Conservation (phyloP, 768 basidiomycete species). For the Termitomyces sp. region DNA sequence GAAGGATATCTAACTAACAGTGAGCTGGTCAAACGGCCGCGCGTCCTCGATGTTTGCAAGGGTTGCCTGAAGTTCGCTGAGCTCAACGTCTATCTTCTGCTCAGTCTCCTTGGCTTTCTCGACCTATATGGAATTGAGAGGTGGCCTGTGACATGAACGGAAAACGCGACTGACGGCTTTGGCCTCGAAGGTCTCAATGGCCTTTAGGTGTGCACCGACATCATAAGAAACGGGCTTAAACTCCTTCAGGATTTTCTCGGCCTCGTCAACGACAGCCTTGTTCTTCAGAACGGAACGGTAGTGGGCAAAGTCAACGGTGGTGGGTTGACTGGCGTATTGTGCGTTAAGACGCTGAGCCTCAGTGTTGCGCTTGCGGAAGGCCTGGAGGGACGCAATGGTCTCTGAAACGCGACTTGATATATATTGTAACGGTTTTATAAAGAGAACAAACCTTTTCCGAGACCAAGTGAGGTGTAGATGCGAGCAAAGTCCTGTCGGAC, state of each 20-base stretch:
- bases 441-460: constrained; percentile 71
- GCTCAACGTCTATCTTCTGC: constrained; percentile 84
- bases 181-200: constrained; percentile 93
- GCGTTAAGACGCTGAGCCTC: constrained; percentile 77
- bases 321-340: constrained; percentile 63
- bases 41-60: constrained; percentile 97
- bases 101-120: constrained; percentile 86
- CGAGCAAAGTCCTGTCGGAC: constrained; percentile 70
- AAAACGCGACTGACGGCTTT: constrained; percentile 65
- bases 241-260: constrained; percentile 79
- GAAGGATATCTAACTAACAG: constrained; percentile 39
- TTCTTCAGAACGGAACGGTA: constrained; percentile 94
- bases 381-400: constrained; percentile 84
- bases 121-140: constrained; percentile 45
- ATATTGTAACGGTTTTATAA: background rate
- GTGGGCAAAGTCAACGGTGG: constrained; percentile 84
- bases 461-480: constrained; percentile 75
- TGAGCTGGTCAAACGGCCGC: constrained; percentile 95
- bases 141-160: background rate
- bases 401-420: constrained; percentile 40
- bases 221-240: constrained; percentile 98
- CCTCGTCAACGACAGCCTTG: constrained; percentile 85
- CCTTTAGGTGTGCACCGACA: constrained; percentile 82
- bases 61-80: constrained; percentile 87
- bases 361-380: constrained; percentile 92